These are phyloP conservation scores for Thelonectria rubi DNA, from an alignment of 2,329 filamentous ascomycete species.

Conservation along the genomic window DNA sequence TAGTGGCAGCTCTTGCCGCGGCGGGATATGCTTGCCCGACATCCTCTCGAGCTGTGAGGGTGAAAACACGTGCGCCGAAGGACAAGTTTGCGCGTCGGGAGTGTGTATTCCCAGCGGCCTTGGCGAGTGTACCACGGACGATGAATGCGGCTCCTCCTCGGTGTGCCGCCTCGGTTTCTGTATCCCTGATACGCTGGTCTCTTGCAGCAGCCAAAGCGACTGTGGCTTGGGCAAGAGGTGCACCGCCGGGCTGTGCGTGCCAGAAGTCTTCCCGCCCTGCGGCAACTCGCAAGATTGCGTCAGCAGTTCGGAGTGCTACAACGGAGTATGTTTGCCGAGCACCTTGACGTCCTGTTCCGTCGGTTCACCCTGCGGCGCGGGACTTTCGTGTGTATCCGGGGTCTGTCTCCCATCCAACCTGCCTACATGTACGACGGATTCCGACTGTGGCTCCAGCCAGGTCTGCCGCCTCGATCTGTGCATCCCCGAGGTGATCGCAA, in stretches of 20 bases:
- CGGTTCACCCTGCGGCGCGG: background rate
- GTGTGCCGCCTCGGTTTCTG: constrained; percentile 14
- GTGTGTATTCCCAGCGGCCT: constrained; percentile 13
- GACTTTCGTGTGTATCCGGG: constrained; percentile 9
- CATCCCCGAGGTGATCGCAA: constrained; percentile 2
- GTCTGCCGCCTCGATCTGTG: constrained; percentile 21
- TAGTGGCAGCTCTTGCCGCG: constrained; percentile 2
- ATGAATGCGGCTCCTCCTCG: constrained; percentile 2
- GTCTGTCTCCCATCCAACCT: constrained; percentile 14
- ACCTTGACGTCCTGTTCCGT: constrained; percentile 10
- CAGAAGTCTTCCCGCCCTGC: constrained; percentile 15
- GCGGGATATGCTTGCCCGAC: constrained; percentile 7
- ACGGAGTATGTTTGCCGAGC: constrained; percentile 10
- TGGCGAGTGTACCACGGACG: background rate
- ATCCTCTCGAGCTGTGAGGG: constrained; percentile 1
- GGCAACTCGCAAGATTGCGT: background rate
- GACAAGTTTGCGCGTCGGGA: constrained; percentile 5
- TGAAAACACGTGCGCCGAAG: background rate
- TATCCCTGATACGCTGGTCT: constrained; percentile 1
- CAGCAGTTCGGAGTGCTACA: constrained; percentile 8
- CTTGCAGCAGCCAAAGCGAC: background rate
- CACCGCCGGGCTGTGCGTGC: constrained; percentile 14
- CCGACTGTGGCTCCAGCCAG: constrained; percentile 17
- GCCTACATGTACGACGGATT: background rate
- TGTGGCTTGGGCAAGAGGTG: constrained; percentile 8